phyloP scores from a whole-genome alignment of 306 rosid genomes.

The Echinosophora koreensis region DNA sequence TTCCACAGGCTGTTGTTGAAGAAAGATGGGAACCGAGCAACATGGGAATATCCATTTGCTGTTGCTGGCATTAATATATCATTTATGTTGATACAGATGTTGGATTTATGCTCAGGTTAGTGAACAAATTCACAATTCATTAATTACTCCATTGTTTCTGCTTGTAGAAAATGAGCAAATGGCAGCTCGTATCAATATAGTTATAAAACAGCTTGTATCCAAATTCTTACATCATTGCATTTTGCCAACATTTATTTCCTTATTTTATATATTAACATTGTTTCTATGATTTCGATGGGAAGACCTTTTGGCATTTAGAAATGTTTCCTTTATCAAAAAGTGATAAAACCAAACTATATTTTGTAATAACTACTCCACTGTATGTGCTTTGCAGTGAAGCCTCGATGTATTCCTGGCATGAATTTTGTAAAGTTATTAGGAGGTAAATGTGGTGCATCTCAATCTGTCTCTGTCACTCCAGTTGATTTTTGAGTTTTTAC shows the following conservation, averaged over 20 bases:
- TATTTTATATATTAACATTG: not conserved
- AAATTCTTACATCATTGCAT: slow-evolving; percentile 14
- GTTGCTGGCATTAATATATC: slow-evolving; percentile 95
- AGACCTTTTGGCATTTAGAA: slow-evolving; percentile 7
- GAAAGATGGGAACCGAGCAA: slow-evolving; percentile 83
- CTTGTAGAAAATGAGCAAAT: slow-evolving; percentile 1
- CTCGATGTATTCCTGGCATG: slow-evolving; percentile 83
- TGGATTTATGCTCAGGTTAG: slow-evolving; percentile 84
- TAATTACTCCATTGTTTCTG: slow-evolving; percentile 19
- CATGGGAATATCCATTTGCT: slow-evolving; percentile 98
- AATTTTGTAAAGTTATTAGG: slow-evolving; percentile 83
- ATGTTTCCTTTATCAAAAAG: slow-evolving; percentile 29
- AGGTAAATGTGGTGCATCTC: slow-evolving; percentile 60
- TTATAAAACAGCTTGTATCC: not conserved
- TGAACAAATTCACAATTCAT: not conserved
- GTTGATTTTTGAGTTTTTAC: slow-evolving; percentile 15
- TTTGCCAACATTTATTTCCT: not conserved
- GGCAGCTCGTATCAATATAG: slow-evolving; percentile 3
- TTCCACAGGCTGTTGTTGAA: slow-evolving; percentile 86
- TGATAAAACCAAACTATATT: slow-evolving; percentile 5
- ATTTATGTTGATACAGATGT: slow-evolving; percentile 89
- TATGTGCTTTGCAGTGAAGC: slow-evolving; percentile 64
- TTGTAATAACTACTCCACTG: slow-evolving; percentile 28
- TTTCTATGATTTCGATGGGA: not conserved
- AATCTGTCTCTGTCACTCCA: not conserved